Evolutionary conservation across 2,329 filamentous ascomycete species (phyloP).

Genomic region (Penicillium sp.): DNA sequence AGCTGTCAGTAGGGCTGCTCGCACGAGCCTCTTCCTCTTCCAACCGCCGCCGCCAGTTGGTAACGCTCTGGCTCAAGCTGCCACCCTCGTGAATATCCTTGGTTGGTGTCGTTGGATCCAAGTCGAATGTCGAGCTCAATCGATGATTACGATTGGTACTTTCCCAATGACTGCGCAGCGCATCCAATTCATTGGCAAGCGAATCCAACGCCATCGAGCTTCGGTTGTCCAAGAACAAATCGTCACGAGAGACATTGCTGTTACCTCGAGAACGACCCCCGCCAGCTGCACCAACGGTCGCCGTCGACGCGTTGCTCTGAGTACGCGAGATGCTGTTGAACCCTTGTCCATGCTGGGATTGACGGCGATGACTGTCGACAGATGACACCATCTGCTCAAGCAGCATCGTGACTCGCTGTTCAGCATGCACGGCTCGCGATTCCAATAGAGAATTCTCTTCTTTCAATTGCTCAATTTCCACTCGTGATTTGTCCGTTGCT

Average conservation of each 20-base stretch:
- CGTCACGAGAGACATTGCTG: constrained; percentile 42
- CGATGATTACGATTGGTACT: constrained; percentile 93
- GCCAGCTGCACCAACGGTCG: constrained; percentile 29
- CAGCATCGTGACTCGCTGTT: constrained; percentile 86
- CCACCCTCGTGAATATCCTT: constrained; percentile 38
- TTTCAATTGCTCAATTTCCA: constrained; percentile 75
- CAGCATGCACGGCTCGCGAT: constrained; percentile 79
- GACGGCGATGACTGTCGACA: constrained; percentile 90
- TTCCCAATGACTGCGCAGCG: constrained; percentile 88
- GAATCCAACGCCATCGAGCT: constrained; percentile 77
- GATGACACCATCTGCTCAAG: constrained; percentile 92
- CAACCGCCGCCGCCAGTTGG: constrained; percentile 75
- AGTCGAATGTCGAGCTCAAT: constrained; percentile 83
- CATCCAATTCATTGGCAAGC: constrained; percentile 86
- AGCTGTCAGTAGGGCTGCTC: constrained; percentile 19
- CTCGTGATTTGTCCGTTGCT: constrained; percentile 53
- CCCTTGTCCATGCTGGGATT: constrained; percentile 48
- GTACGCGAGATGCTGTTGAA: constrained; percentile 44
- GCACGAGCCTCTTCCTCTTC: constrained; percentile 53
- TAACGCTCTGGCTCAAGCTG: constrained; percentile 64
- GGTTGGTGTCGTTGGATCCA: constrained; percentile 59
- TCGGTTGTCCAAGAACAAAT: constrained; percentile 49
- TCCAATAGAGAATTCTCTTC: constrained; percentile 79
- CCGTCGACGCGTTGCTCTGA: constrained; percentile 54
- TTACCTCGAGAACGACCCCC: constrained; percentile 35